A percentile compares a stretch with the other conserved stretches of the same genome.
Conservation (phyloP, 2,329 filamentous ascomycete genomes). For the Mollisiaceae sp. region DNA sequence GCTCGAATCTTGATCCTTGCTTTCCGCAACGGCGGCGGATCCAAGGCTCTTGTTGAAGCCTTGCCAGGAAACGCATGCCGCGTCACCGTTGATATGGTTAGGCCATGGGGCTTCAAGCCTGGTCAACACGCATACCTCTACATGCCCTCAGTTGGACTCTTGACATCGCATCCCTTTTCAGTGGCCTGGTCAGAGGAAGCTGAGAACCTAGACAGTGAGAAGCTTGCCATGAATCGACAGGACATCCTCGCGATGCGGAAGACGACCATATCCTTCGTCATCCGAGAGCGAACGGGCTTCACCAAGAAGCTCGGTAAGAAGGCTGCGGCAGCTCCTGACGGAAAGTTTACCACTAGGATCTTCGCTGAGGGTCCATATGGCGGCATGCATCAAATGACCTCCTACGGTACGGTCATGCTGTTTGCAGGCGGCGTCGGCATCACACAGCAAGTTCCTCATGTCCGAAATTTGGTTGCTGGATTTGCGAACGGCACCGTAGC, state of each 20-base stretch:
- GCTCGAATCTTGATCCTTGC: conserved; percentile 63
- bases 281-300: conserved; percentile 75
- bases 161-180: conserved; percentile 81
- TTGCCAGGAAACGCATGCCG: conserved; percentile 77
- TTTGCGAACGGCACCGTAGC: conserved; percentile 72
- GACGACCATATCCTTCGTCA: conserved; percentile 71
- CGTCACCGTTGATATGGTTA: conserved; percentile 74
- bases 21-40: conserved; percentile 70
- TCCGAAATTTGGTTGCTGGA: conserved; percentile 73
- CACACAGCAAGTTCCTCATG: conserved; percentile 77
- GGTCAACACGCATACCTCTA: conserved; percentile 83
- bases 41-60: conserved; percentile 72
- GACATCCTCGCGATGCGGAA: conserved; percentile 65
- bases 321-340: conserved; percentile 64
- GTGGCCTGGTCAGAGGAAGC: conserved; percentile 77
- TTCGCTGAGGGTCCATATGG: conserved; percentile 80
- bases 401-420: conserved; percentile 78
- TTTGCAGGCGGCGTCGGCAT: conserved; percentile 84
- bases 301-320: conserved; percentile 72
- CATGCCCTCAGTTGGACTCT: conserved; percentile 72
- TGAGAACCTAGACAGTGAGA: conserved; percentile 55
- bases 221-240: conserved; percentile 63
- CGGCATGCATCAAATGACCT: conserved; percentile 65
- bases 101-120: conserved; percentile 76
- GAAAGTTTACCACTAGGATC: conserved; percentile 66